A percentile compares a stretch with the other conserved stretches of the same genome.
Evolutionary conservation across 2,329 filamentous ascomycete species (phyloP).

Genomic region (Thielaviopsis ethacetica): DNA sequence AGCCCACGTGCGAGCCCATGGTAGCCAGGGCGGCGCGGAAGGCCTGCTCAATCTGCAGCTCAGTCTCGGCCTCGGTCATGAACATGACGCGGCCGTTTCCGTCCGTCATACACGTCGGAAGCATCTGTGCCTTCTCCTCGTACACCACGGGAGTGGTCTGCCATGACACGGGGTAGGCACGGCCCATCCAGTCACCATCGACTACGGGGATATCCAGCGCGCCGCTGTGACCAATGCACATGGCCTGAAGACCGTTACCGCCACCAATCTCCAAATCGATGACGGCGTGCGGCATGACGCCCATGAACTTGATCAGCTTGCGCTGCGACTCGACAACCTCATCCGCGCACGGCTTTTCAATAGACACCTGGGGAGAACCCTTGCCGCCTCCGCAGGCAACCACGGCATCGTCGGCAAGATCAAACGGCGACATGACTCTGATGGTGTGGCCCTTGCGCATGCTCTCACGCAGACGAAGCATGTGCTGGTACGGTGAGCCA

Average conservation of each 20-base stretch:
- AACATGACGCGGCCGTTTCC: slow-evolving; percentile 34
- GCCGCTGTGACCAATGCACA: slow-evolving; percentile 37
- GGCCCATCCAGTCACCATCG: slow-evolving; percentile 41
- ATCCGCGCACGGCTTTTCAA: slow-evolving; percentile 42
- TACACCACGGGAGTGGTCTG: slow-evolving; percentile 38
- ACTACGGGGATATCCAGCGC: slow-evolving; percentile 35
- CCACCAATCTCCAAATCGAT: slow-evolving; percentile 52
- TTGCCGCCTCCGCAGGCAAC: slow-evolving; percentile 41
- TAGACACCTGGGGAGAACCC: slow-evolving; percentile 42
- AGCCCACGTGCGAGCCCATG: slow-evolving; percentile 37
- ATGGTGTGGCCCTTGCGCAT: slow-evolving; percentile 33
- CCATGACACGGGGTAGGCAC: slow-evolving; percentile 38
- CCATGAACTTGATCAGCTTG: slow-evolving; percentile 34
- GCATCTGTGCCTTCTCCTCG: slow-evolving; percentile 29
- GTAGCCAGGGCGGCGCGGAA: slow-evolving; percentile 34
- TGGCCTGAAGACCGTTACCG: slow-evolving; percentile 42
- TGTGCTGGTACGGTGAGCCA: slow-evolving; percentile 34
- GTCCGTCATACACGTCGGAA: slow-evolving; percentile 31
- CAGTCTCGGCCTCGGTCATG: slow-evolving; percentile 31
- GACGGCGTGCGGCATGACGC: slow-evolving; percentile 32
- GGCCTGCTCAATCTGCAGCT: slow-evolving; percentile 30
- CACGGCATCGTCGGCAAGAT: slow-evolving; percentile 32
- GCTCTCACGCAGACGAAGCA: slow-evolving; percentile 34
- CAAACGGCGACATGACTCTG: slow-evolving; percentile 32
- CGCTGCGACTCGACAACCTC: slow-evolving; percentile 34